Evolutionary conservation across 306 rosid species (phyloP).

Genomic region (Castanospermum australe): DNA sequence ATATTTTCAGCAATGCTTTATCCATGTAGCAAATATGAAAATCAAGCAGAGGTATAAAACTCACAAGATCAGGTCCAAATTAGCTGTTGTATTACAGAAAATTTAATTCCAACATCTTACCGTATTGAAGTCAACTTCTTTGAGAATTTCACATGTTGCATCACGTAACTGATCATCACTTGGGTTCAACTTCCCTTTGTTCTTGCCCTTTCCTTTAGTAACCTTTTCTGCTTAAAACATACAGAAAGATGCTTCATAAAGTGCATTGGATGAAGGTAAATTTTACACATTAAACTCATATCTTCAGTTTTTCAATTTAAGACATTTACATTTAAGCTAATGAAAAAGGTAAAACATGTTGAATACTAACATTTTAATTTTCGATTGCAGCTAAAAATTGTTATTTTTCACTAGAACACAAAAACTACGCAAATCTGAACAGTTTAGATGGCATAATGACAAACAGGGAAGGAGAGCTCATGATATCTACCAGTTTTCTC

Average conservation of each 20-base stretch:
- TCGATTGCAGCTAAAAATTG: background rate
- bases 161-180: constrained; percentile 74
- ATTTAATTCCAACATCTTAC: constrained; percentile 45
- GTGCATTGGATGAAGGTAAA: background rate
- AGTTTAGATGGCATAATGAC: constrained; percentile 16
- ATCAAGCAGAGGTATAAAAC: background rate
- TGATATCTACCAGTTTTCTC: constrained; percentile 68
- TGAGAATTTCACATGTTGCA: constrained; percentile 87
- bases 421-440: background rate
- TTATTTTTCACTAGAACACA: background rate
- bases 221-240: constrained; percentile 55
- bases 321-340: background rate
- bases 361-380: background rate
- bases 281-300: background rate
- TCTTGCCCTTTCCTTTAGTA: constrained; percentile 66
- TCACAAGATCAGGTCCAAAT: background rate
- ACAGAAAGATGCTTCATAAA: constrained; percentile 16
- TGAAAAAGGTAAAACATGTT: background rate
- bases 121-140: constrained; percentile 96
- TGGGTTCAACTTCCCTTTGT: constrained; percentile 57
- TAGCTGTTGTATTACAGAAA: background rate
- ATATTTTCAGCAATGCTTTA: background rate
- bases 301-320: background rate
- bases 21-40: background rate
- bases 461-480: constrained; percentile 20